Conservation (phyloP, 768 basidiomycete genomes). For the Rubroboletus pulcherrimus region DNA sequence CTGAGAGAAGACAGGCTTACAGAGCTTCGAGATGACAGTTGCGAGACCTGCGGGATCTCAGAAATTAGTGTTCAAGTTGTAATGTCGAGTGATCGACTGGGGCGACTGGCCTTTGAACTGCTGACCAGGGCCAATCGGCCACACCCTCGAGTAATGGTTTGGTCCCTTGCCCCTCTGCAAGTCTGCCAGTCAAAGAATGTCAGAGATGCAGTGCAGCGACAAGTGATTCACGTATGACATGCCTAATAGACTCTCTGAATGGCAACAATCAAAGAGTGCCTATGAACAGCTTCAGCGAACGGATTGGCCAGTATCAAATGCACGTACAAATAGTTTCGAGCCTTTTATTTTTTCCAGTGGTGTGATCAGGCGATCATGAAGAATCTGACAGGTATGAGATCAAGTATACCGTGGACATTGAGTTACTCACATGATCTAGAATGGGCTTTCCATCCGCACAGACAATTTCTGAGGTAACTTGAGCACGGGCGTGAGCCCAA, state of each 20-base stretch:
- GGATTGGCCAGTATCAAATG: neutral
- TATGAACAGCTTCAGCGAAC: slow-evolving; percentile 1
- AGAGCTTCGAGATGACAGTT: slow-evolving; percentile 1
- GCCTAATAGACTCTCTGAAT: slow-evolving; percentile 28
- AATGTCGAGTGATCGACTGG: neutral
- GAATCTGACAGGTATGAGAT: slow-evolving; percentile 10
- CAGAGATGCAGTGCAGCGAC: neutral
- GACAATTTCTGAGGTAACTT: slow-evolving; percentile 17
- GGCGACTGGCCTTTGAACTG: slow-evolving; percentile 11
- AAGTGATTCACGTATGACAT: neutral
- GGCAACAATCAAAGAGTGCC: slow-evolving; percentile 31
- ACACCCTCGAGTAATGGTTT: slow-evolving; percentile 15
- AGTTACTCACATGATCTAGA: slow-evolving; percentile 19
- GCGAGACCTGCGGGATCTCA: slow-evolving; percentile 2
- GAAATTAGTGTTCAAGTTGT: neutral
- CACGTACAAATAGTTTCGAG: slow-evolving; percentile 19
- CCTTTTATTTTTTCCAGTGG: slow-evolving; percentile 19
- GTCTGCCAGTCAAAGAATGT: slow-evolving; percentile 8
- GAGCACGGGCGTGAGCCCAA: neutral
- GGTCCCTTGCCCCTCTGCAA: slow-evolving; percentile 13
- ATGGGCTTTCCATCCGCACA: slow-evolving; percentile 18
- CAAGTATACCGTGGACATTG: neutral
- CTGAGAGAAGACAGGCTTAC: slow-evolving; percentile 7
- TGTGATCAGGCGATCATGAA: slow-evolving; percentile 17
- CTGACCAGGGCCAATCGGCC: slow-evolving; percentile 12